phyloP scores from a whole-genome alignment of 306 rosid species.

The Cicer judaicum region DNA sequence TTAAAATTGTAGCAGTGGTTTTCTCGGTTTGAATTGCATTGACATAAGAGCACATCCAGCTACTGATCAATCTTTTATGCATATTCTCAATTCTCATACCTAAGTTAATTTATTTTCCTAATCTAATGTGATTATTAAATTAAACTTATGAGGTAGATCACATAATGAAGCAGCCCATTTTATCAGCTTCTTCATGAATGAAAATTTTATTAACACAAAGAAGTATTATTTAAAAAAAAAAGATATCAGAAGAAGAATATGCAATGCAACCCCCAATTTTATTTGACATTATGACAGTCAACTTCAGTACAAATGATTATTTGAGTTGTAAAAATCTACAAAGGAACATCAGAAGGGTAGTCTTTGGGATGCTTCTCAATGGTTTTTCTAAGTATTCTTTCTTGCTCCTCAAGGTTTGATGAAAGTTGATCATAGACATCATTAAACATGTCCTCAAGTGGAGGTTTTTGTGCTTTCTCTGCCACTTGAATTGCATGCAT shows the following conservation, averaged over 20 bases:
- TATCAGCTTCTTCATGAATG: conserved; percentile 1
- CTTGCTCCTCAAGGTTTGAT: conserved; percentile 68
- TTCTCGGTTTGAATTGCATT: too few relatives aligned
- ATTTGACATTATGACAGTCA: conserved; percentile 23
- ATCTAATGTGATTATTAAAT: background rate
- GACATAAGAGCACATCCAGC: too few relatives aligned
- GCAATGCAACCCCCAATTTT: conserved; percentile 1
- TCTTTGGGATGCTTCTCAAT: conserved; percentile 54
- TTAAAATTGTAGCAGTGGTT: too few relatives aligned
- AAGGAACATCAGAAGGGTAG: conserved; percentile 72
- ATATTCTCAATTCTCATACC: background rate
- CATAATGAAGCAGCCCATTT: background rate
- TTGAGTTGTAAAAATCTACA: conserved; percentile 50
- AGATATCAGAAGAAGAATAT: conserved; percentile 20
- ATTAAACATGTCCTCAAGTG: conserved; percentile 58
- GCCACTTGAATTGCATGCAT: conserved; percentile 65
- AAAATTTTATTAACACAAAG: background rate
- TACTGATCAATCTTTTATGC: background rate
- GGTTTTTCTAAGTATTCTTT: conserved; percentile 54
- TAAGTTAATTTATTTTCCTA: background rate
- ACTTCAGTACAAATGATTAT: conserved; percentile 28
- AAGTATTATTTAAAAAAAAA: background rate
- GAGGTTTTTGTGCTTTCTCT: conserved; percentile 69
- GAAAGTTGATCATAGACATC: conserved; percentile 69
- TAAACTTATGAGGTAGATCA: background rate